phyloP scores from a whole-genome alignment of 768 basidiomycete genomes.

The Roridomyces roridus region DNA sequence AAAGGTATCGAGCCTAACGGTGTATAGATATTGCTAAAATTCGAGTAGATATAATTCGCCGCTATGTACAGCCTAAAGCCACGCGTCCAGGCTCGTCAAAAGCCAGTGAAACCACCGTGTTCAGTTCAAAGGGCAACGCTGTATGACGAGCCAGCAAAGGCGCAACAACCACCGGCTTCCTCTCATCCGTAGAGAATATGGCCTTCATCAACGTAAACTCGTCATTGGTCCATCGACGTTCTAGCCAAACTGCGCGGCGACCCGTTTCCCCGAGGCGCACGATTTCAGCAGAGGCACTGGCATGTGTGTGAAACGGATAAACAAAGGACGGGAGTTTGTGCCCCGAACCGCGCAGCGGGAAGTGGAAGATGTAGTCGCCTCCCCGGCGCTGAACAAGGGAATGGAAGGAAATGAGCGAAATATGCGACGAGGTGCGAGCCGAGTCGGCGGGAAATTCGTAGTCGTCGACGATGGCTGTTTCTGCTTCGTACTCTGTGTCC shows the following conservation, averaged over 20 bases:
- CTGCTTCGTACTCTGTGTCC: constrained; percentile 14
- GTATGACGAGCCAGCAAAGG: constrained; percentile 52
- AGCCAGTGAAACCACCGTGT: constrained; percentile 50
- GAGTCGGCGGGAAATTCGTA: constrained; percentile 27
- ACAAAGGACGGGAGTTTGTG: not conserved
- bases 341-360: constrained; percentile 16
- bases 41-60: constrained; percentile 59
- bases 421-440: constrained; percentile 12
- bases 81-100: constrained; percentile 66
- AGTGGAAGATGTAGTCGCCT: constrained; percentile 27
- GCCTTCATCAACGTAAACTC: constrained; percentile 57
- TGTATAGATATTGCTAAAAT: constrained; percentile 28
- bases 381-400: constrained; percentile 12
- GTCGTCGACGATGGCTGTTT: constrained; percentile 18
- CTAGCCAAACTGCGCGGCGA: constrained; percentile 57
- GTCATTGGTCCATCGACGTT: constrained; percentile 55
- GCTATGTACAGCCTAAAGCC: constrained; percentile 54
- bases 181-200: constrained; percentile 38
- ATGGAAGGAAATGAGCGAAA: constrained; percentile 30
- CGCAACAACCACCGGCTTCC: constrained; percentile 32
- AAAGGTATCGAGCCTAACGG: too few species aligned
- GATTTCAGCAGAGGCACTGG: constrained; percentile 34
- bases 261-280: constrained; percentile 51
- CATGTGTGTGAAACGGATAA: constrained; percentile 30
- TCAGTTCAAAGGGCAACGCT: constrained; percentile 57